These are phyloP conservation scores for Vararia minispora DNA, from an alignment of 768 basidiomycete species.

Conservation along the genomic window DNA sequence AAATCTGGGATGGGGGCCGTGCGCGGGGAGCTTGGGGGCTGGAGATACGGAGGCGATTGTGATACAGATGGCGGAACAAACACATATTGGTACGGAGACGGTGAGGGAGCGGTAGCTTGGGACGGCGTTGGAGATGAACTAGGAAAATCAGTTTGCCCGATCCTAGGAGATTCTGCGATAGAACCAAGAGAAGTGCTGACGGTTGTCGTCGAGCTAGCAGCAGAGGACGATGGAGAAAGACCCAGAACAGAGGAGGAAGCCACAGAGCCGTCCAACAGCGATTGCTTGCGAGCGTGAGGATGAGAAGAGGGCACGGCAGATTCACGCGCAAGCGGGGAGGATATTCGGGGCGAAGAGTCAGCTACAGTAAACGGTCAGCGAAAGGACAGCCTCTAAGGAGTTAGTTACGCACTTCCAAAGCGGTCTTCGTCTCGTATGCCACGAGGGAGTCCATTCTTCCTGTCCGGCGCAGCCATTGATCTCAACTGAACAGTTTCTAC, in stretches of 20 bases:
- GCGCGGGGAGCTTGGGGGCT: slow-evolving; percentile 17
- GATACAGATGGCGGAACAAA: no score
- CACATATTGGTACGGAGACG: slow-evolving; percentile 20
- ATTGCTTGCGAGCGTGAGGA: slow-evolving; percentile 71
- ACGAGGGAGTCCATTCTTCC: slow-evolving; percentile 8
- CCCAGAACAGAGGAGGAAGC: slow-evolving; percentile 10
- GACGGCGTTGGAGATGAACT: slow-evolving; percentile 7
- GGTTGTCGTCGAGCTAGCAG: slow-evolving; percentile 20
- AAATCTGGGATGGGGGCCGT: slow-evolving; percentile 17
- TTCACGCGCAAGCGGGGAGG: slow-evolving; percentile 38
- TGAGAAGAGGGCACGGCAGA: slow-evolving; percentile 35
- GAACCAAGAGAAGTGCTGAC: slow-evolving; percentile 25
- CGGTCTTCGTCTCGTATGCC: slow-evolving; percentile 4
- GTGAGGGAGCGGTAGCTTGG: slow-evolving; percentile 31
- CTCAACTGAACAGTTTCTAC: no score
- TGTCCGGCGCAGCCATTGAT: slow-evolving; percentile 2
- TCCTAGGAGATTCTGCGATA: slow-evolving; percentile 23
- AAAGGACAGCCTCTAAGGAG: no score
- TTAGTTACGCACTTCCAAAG: background rate
- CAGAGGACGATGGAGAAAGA: slow-evolving; percentile 6
- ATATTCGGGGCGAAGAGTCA: slow-evolving; percentile 6
- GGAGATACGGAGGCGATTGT: slow-evolving; percentile 16
- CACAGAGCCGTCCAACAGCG: slow-evolving; percentile 39
- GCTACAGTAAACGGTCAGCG: background rate
- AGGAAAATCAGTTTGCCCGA: no score